Conservation (phyloP, 2,329 filamentous ascomycete genomes). For the Aspergillus quadrilineatus region DNA sequence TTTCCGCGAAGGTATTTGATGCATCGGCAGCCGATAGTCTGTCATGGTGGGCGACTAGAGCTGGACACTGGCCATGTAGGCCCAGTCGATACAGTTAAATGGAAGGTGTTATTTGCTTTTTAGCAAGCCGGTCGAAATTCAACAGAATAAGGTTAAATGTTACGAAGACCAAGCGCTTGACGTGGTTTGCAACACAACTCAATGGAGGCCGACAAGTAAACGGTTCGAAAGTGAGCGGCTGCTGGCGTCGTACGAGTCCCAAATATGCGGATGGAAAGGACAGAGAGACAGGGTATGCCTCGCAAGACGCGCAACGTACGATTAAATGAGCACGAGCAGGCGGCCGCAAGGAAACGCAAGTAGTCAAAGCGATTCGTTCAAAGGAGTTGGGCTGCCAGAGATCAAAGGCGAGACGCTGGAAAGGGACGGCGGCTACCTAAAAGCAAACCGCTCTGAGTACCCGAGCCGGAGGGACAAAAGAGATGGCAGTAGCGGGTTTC, state of each 20-base stretch:
- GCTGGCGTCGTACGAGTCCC: conserved; percentile 4
- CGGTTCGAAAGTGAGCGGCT: conserved; percentile 3
- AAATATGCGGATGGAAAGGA: conserved; percentile 1
- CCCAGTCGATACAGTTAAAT: conserved; percentile 2
- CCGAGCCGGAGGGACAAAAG: conserved; percentile 3
- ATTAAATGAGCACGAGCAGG: neutral
- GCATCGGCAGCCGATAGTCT: conserved; percentile 38
- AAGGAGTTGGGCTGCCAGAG: neutral
- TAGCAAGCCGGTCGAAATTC: neutral
- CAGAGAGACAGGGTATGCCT: neutral
- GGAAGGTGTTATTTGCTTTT: conserved; percentile 2
- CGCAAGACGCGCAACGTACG: neutral
- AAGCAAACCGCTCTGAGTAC: conserved; percentile 15
- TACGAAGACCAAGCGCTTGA: neutral
- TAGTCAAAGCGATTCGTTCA: conserved; percentile 5
- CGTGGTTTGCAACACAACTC: neutral
- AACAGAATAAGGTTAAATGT: neutral
- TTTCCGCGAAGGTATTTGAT: conserved; percentile 35
- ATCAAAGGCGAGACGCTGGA: neutral
- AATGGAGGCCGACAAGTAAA: neutral
- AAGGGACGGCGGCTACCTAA: conserved; percentile 19
- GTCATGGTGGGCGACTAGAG: conserved; percentile 33
- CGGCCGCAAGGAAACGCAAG: neutral
- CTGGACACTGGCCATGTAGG: conserved; percentile 31
- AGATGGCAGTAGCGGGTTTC: neutral